Evolutionary conservation across 1,284 basidiomycete species (phyloP), one percentile per base, ranked within the genome.

Genomic region (Irpex rosettiformis): DNA sequence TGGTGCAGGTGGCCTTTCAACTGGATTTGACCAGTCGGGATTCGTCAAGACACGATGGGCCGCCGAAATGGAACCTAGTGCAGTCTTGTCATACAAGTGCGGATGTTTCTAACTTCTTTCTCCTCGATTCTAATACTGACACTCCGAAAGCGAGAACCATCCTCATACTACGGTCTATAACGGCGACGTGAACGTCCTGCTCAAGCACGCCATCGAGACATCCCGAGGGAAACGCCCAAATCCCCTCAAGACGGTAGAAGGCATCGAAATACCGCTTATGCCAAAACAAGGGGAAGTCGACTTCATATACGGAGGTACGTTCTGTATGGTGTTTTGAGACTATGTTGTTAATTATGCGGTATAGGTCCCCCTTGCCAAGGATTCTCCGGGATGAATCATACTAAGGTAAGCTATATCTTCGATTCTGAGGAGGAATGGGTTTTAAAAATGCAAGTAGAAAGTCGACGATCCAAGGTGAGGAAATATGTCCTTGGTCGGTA

Each of bases 301-400:
- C 62, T 79, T 91, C 58, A 84, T 91, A 33, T 87, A 78, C 69
- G 88, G 88, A 62, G 87, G 85, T 86, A 71, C 51, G 75, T 43
- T 13, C 27, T 22, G 3, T 27, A 13, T 43, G n/a, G 3, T 13
- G 28, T 27, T n/a, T 16, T 21, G n/a, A 18, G 13, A 29, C 7
- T 13, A 18, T 16, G 27, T 43, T 8, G 2, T 4, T 27, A 3
- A 45, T 43, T 28, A 53, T 58, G 18, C 28, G 13, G 21, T 7
- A 5, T 55, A 88, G 86, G 87, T 4, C 85, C 86, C 10, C 88
- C 88, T 11, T 89, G 88, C 66, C 88, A 89, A 63, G 80, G 83
- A 2, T 89, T 87, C 65, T 86, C 83, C 57, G 65, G 71, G 0
- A 82, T 84, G 62, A 89, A 89, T 59, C 81, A 82, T 58, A 70